Percentiles rank a stretch among this genome's conserved stretches.
These are phyloP conservation scores for Pistacia vera DNA, from an alignment of 345 rosid species.

Conservation along the genomic window DNA sequence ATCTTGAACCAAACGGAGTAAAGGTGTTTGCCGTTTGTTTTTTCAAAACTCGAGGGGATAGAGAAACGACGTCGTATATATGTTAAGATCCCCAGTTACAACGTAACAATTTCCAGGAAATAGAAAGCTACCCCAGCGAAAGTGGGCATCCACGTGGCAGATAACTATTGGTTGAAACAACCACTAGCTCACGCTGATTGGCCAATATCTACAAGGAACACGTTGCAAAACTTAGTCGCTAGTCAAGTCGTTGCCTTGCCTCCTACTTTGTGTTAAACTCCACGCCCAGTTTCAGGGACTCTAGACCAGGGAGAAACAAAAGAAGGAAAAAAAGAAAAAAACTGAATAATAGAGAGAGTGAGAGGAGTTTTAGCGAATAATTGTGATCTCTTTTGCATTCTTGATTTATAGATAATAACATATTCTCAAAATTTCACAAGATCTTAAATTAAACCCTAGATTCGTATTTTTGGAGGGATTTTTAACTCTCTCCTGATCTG, in stretches of 20 bases:
- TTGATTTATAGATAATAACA: neutral
- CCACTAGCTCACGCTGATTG: conserved; percentile 18
- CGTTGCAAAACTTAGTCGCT: neutral
- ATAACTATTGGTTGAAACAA: conserved; percentile 8
- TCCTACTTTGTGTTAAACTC: neutral
- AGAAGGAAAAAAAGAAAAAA: neutral
- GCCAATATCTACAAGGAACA: conserved; percentile 17
- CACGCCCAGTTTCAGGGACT: neutral
- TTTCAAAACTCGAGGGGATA: no score
- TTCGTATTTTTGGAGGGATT: conserved; percentile 36
- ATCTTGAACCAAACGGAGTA: no score
- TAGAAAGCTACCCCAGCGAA: neutral
- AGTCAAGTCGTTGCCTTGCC: conserved; percentile 23
- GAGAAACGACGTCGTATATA: no score
- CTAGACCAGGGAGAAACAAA: neutral
- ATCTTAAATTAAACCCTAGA: conserved; percentile 17
- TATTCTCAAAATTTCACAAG: conserved; percentile 4
- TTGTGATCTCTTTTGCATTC: neutral
- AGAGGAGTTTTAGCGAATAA: neutral
- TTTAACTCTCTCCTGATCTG: conserved; percentile 45
- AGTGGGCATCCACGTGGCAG: conserved; percentile 9
- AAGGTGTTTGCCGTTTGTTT: no score
- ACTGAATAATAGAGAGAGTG: neutral
- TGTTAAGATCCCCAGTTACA: neutral
- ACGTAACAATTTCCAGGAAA: neutral